Evolutionary conservation across 345 rosid species (phyloP).

Genomic region (rapeseed (Brassica napus)): Da-Ae NC_063436.1:8918001-8918500

Average conservation of each 20-base stretch:
- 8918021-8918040: slow-evolving; percentile 56
- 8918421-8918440: not conserved
- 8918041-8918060: slow-evolving; percentile 63
- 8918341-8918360: not conserved
- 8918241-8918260: not conserved
- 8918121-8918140: slow-evolving; percentile 26
- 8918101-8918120: slow-evolving; percentile 1
- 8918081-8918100: not conserved
- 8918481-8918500: not conserved
- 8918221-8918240: not conserved
- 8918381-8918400: not conserved
- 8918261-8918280: not conserved
- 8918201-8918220: slow-evolving; percentile 34
- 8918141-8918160: slow-evolving; percentile 67
- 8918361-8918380: not conserved
- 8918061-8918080: not conserved
- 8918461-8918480: not conserved
- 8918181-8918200: slow-evolving; percentile 63
- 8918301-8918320: not conserved
- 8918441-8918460: not conserved
- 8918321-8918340: slow-evolving; percentile 1
- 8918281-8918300: not conserved
- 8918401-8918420: not conserved
- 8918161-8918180: slow-evolving; percentile 53
- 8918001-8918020: slow-evolving; percentile 69